These are phyloP conservation scores for Penicillium sp. DNA, from an alignment of 2,329 filamentous ascomycete genomes.

Conservation along the genomic window DNA sequence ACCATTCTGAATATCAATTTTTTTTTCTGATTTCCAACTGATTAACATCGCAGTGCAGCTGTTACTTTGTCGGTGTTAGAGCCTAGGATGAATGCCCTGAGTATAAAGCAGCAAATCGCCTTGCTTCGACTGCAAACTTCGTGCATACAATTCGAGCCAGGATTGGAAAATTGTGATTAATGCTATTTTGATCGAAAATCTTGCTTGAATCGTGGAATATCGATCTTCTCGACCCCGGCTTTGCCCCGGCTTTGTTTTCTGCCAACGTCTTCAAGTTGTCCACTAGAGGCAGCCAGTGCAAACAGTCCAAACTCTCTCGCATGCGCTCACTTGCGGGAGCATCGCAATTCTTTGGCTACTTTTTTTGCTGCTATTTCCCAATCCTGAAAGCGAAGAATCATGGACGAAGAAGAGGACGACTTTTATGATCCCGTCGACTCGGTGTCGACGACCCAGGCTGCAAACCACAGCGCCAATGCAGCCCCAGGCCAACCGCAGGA, in stretches of 20 bases:
- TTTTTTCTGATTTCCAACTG: too few species aligned
- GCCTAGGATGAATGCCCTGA: neutral
- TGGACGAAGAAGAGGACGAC: constrained; percentile 55
- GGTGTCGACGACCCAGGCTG: constrained; percentile 34
- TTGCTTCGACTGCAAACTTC: neutral
- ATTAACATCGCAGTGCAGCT: too few species aligned
- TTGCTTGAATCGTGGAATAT: too few species aligned
- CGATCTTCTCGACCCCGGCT: neutral
- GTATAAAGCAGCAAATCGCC: neutral
- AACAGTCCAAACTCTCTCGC: constrained; percentile 28
- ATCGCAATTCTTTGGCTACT: constrained; percentile 17
- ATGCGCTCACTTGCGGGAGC: constrained; percentile 18
- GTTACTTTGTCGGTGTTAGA: too few species aligned
- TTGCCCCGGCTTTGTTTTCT: neutral
- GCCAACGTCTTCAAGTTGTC: neutral
- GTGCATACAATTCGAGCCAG: neutral
- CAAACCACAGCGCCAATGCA: constrained; percentile 34
- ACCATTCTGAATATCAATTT: too few species aligned
- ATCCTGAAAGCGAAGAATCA: constrained; percentile 28
- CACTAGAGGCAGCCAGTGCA: constrained; percentile 16
- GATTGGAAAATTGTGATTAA: too few species aligned
- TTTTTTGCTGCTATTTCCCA: constrained; percentile 7
- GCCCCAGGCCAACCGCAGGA: constrained; percentile 36
- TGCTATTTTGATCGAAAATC: too few species aligned
- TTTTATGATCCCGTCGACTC: constrained; percentile 49